Evolutionary conservation across 768 basidiomycete species (phyloP).

Genomic region (Lactarius sanguifluus): DNA sequence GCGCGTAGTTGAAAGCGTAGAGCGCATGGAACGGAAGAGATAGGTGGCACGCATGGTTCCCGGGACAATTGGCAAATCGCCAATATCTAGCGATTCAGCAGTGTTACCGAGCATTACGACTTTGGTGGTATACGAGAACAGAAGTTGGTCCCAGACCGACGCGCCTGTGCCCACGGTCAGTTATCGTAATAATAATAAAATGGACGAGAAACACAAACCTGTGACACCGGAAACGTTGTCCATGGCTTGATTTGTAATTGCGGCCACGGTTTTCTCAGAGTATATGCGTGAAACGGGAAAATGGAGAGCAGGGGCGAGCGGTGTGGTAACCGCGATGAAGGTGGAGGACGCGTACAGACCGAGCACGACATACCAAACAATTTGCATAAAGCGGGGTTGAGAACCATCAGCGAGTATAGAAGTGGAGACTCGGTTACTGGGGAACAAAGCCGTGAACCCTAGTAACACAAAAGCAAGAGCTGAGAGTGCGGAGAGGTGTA

Average conservation of each 20-base stretch:
- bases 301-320: constrained; percentile 72
- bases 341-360: constrained; percentile 49
- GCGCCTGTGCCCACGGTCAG: constrained; percentile 41
- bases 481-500: constrained; percentile 62
- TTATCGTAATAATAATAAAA: background rate
- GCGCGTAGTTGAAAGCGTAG: constrained; percentile 49
- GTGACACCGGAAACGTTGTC: constrained; percentile 74
- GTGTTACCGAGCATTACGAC: constrained; percentile 83
- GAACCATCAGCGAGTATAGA: constrained; percentile 26
- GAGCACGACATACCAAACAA: constrained; percentile 55
- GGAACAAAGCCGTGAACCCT: constrained; percentile 55
- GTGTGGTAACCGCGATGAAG: constrained; percentile 50
- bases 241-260: constrained; percentile 58
- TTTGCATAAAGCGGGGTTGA: constrained; percentile 31
- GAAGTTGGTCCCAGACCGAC: constrained; percentile 58
- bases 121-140: constrained; percentile 89
- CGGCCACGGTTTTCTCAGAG: constrained; percentile 62
- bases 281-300: constrained; percentile 75
- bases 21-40: constrained; percentile 67
- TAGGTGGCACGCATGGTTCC: constrained; percentile 63
- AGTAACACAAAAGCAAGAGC: constrained; percentile 48
- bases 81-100: constrained; percentile 75
- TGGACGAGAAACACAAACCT: constrained; percentile 37
- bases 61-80: constrained; percentile 82
- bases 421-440: constrained; percentile 40